Evolutionary conservation across 495 filamentous ascomycete genomes (phyloP), one percentile per base, ranked within the genome.

Genomic region (Daldinia bambusicola): DNA sequence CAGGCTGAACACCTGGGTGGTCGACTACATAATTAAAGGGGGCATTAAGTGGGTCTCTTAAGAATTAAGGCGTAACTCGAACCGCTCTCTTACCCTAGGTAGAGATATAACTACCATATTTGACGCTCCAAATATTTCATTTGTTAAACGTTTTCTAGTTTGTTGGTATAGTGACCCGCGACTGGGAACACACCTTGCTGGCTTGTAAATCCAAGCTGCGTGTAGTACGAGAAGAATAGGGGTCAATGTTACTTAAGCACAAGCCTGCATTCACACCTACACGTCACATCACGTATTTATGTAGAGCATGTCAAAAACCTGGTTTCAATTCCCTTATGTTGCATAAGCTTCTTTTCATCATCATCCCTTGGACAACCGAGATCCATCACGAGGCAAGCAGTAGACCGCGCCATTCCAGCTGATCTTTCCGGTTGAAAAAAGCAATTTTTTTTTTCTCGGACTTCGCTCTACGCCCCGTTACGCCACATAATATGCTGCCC

Each of bases 401-500:
- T 36, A 13, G 18, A 71, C 69, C 37, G 41, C 45, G 37, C 61
- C 63, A 20, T 26, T 71, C 40, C 63, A 67, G 59, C 61, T 58
- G 48, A 63, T 61, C 55, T 67, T 59, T 55, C 57, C 55, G 64
- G 70, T 57, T 63, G 56, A 55, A 22, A 73, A 53, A 53, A 26
- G 26, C 31, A 61, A 55, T n/a, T n/a, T n/a, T n/a, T n/a, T n/a
- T n/a, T 26, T 10, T 10, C 9, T 36, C 34, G 34, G 6, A 36
- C 18, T 36, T 50, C 40, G 32, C 34, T 55, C 57, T 55, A 63
- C 70, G 65, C 70, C 66, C 66, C 51, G 53, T 69, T 66, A 66
- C 66, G 70, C 70, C 70, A 51, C 31, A 62, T 13, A 50, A 73
- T 69, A 56, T 45, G 57, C 61, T 68, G 61, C 56, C 66, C 57